Evolutionary conservation across 225 moss, liverwort and hornwort species (phyloP).

Genomic region (Rhytidiadelphus loreus): DNA sequence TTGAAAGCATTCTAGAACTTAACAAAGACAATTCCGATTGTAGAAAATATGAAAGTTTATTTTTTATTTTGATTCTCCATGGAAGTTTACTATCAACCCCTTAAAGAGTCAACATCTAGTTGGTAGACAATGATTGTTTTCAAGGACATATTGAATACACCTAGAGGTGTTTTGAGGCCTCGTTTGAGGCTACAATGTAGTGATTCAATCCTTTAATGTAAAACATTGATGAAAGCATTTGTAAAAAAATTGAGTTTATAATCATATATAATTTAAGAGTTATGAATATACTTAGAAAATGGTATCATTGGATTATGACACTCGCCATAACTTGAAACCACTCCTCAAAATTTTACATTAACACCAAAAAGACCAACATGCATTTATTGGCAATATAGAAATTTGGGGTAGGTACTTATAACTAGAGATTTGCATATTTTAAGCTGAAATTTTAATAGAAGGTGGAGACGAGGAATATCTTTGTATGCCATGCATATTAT

Average conservation of each 20-base stretch:
- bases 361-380: background rate
- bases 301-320: accelerated
- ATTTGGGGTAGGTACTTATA: too few relatives aligned
- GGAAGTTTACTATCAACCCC: accelerated
- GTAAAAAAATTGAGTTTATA: background rate
- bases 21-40: background rate
- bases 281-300: background rate
- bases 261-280: background rate
- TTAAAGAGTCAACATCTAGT: background rate
- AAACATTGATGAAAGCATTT: background rate
- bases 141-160: background rate
- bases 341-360: background rate
- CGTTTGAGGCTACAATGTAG: accelerated
- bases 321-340: background rate
- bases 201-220: background rate
- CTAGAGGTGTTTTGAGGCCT: accelerated
- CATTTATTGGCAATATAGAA: too few relatives aligned
- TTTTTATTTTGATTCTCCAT: background rate
- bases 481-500: too few relatives aligned
- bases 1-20: background rate
- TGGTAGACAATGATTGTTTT: background rate
- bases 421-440: too few relatives aligned
- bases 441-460: too few relatives aligned
- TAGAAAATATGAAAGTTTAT: background rate
- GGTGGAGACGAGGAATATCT: too few relatives aligned